Conservation (phyloP, 2,329 filamentous ascomycete species). For the Claviceps quebecensis region DNA sequence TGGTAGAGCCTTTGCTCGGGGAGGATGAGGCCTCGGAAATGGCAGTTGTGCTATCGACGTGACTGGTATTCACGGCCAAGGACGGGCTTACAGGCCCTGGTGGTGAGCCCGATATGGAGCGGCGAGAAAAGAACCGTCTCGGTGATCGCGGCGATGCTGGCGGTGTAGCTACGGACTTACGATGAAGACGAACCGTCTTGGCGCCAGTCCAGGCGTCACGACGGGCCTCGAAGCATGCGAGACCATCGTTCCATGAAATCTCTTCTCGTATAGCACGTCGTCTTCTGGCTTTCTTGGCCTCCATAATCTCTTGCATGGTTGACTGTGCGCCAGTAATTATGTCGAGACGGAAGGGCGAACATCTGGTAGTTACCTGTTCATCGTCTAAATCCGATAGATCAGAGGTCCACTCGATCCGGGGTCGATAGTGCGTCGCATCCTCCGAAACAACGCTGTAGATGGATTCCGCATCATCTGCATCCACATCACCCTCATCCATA, state of each 20-base stretch:
- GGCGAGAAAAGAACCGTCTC: conserved; percentile 36
- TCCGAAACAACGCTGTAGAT: conserved; percentile 45
- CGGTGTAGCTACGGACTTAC: conserved; percentile 27
- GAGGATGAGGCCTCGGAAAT: conserved; percentile 32
- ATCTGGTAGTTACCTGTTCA: conserved; percentile 24
- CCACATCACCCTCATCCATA: conserved; percentile 12
- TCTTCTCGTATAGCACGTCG: conserved; percentile 47
- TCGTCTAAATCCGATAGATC: conserved; percentile 41
- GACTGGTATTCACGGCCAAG: conserved; percentile 11
- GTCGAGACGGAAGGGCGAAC: conserved; percentile 38
- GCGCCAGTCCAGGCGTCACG: conserved; percentile 81
- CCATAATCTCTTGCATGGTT: conserved; percentile 25
- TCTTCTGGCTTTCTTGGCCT: conserved; percentile 39
- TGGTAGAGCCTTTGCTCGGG: conserved; percentile 22
- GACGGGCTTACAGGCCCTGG: conserved; percentile 15
- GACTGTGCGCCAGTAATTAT: conserved; percentile 32
- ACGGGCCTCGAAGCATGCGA: conserved; percentile 64
- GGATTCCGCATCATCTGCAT: conserved; percentile 32
- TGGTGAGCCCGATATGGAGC: conserved; percentile 29
- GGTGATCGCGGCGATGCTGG: conserved; percentile 31
- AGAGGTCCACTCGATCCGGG: conserved; percentile 42
- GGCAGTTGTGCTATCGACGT: conserved; percentile 21
- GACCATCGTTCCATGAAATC: conserved; percentile 64
- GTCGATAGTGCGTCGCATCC: conserved; percentile 34
- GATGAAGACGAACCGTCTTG: conserved; percentile 39